Conservation (phyloP, 2,329 filamentous ascomycete species). For the Xylaria sp. region DNA sequence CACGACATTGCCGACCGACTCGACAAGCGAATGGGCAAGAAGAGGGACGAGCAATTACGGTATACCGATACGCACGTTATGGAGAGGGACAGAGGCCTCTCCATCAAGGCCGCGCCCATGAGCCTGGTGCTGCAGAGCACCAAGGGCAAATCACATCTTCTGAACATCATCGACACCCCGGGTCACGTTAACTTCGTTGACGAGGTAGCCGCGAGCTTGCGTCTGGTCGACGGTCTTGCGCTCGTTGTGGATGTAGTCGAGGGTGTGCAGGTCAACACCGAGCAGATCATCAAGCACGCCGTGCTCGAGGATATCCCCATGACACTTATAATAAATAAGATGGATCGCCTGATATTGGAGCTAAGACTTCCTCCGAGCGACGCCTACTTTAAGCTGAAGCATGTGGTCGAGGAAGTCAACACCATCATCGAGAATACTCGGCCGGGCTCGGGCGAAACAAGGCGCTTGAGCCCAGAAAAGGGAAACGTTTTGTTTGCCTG, state of each 20-base stretch:
- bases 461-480: constrained; percentile 91
- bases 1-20: constrained; percentile 85
- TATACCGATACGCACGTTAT: constrained; percentile 94
- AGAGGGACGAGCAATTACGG: constrained; percentile 86
- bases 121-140: constrained; percentile 88
- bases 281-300: constrained; percentile 96
- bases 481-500: constrained; percentile 98
- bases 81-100: constrained; percentile 89
- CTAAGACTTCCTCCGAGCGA: constrained; percentile 93
- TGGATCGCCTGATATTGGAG: constrained; percentile 94
- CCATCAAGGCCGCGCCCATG: constrained; percentile 94
- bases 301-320: constrained; percentile 89
- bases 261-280: constrained; percentile 98
- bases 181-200: constrained; percentile 99
- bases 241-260: constrained; percentile 96
- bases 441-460: constrained; percentile 81
- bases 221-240: constrained; percentile 90
- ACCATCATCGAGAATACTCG: constrained; percentile 90
- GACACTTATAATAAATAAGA: constrained; percentile 94
- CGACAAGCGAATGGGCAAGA: constrained; percentile 83
- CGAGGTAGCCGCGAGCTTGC: constrained; percentile 88
- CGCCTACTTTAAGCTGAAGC: constrained; percentile 98
- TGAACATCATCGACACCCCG: constrained; percentile 96
- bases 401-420: constrained; percentile 98
- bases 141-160: constrained; percentile 91